A percentile compares a stretch with the other conserved stretches of the same genome.
Evolutionary conservation across 176 grass and related monocot genomes (phyloP).

Genomic region (Juncus effusus): DNA sequence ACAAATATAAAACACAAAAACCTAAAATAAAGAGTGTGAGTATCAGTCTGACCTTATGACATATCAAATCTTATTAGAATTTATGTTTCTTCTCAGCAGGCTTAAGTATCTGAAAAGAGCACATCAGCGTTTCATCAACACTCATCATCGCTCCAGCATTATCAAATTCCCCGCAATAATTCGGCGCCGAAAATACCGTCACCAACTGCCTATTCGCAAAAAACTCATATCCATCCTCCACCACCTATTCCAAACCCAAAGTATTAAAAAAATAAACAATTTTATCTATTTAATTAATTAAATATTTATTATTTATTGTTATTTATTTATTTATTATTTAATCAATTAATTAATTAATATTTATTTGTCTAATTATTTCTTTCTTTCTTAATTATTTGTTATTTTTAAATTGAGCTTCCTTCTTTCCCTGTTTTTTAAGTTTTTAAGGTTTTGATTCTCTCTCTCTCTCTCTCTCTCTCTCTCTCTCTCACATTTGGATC

Average conservation of each 20-base stretch:
- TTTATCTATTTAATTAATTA: background rate
- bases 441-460: too few relatives aligned
- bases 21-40: background rate
- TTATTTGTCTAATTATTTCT: too few relatives aligned
- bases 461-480: too few relatives aligned
- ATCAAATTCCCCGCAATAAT: constrained; percentile 96
- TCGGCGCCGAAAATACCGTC: constrained; percentile 90
- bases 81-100: constrained; percentile 81
- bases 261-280: constrained; percentile 27
- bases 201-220: constrained; percentile 90
- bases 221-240: constrained; percentile 96
- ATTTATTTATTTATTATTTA: too few relatives aligned
- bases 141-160: constrained; percentile 97
- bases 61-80: constrained; percentile 83
- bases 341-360: too few relatives aligned
- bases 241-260: constrained; percentile 43
- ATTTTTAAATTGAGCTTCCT: too few relatives aligned
- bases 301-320: too few relatives aligned
- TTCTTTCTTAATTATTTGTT: too few relatives aligned
- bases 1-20: background rate
- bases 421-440: too few relatives aligned
- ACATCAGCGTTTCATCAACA: constrained; percentile 93
- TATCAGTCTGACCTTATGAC: background rate
- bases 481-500: too few relatives aligned
- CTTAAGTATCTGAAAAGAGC: constrained; percentile 95